Evolutionary conservation across 805 yeast species (phyloP).

Genomic region (Ogataea pignaliae): DNA sequence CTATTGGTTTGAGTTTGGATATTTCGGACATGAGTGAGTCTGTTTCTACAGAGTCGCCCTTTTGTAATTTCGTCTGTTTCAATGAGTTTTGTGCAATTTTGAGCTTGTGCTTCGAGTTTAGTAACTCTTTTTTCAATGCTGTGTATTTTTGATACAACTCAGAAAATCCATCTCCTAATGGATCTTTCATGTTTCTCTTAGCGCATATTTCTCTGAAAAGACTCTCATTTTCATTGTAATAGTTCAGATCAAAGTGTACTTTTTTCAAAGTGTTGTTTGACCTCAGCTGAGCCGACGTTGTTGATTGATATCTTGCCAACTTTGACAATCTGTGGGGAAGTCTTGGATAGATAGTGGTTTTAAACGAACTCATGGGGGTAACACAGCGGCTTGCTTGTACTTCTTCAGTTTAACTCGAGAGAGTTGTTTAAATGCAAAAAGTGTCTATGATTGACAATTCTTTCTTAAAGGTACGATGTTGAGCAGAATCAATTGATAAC

Average conservation of each 20-base stretch:
- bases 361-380: no score
- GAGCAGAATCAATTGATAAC: no score
- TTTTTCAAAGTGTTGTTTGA: slow-evolving; percentile 28
- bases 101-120: slow-evolving; percentile 19
- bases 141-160: slow-evolving; percentile 15
- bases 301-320: no score
- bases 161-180: slow-evolving; percentile 19
- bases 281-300: slow-evolving; percentile 9
- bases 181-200: slow-evolving; percentile 30
- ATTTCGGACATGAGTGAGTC: slow-evolving; percentile 13
- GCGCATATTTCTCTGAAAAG: slow-evolving; percentile 26
- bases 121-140: slow-evolving; percentile 8
- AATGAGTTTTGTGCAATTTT: slow-evolving; percentile 17
- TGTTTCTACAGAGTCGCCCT: slow-evolving; percentile 7
- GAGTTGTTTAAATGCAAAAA: no score
- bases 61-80: slow-evolving; percentile 14
- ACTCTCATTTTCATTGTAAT: slow-evolving; percentile 26
- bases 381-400: no score
- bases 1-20: slow-evolving; percentile 22
- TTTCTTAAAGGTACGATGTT: no score
- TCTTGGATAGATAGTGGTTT: no score
- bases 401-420: no score
- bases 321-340: no score
- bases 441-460: no score
- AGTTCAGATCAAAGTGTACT: slow-evolving; percentile 33